phyloP scores from a whole-genome alignment of 1,284 basidiomycete species.

The Microbotryomycetes sp. region DNA sequence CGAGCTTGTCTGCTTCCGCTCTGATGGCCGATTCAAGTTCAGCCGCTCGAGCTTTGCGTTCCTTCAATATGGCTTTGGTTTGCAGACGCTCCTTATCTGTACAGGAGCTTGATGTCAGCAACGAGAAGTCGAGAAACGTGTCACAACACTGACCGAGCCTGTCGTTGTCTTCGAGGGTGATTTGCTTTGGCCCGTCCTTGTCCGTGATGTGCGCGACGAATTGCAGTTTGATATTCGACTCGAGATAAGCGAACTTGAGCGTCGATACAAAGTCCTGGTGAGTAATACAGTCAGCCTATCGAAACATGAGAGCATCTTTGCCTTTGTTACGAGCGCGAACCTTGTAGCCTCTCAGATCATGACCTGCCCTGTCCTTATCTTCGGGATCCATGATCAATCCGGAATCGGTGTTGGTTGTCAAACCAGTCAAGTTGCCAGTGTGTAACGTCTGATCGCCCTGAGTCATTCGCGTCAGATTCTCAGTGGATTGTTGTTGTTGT shows the following conservation, averaged over 20 bases:
- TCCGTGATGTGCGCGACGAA: constrained; percentile 24
- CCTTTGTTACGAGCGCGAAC: constrained; percentile 2
- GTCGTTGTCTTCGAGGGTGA: constrained; percentile 21
- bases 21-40: constrained; percentile 26
- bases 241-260: constrained; percentile 33
- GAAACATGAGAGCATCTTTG: neutral
- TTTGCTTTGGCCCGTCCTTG: constrained; percentile 1
- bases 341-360: constrained; percentile 30
- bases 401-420: constrained; percentile 16
- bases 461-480: constrained; percentile 22
- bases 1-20: constrained; percentile 19
- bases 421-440: constrained; percentile 8
- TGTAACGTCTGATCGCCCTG: constrained; percentile 8
- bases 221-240: constrained; percentile 26
- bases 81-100: constrained; percentile 2
- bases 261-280: constrained; percentile 27
- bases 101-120: too few relatives aligned
- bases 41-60: constrained; percentile 9
- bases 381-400: constrained; percentile 22
- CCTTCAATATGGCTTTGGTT: constrained; percentile 16
- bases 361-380: constrained; percentile 13
- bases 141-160: constrained; percentile 4
- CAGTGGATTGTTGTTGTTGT: constrained; percentile 1
- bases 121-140: neutral
- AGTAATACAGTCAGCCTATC: neutral